phyloP scores from a whole-genome alignment of 2,329 filamentous ascomycete species.

The Nakataea oryzae region DNA sequence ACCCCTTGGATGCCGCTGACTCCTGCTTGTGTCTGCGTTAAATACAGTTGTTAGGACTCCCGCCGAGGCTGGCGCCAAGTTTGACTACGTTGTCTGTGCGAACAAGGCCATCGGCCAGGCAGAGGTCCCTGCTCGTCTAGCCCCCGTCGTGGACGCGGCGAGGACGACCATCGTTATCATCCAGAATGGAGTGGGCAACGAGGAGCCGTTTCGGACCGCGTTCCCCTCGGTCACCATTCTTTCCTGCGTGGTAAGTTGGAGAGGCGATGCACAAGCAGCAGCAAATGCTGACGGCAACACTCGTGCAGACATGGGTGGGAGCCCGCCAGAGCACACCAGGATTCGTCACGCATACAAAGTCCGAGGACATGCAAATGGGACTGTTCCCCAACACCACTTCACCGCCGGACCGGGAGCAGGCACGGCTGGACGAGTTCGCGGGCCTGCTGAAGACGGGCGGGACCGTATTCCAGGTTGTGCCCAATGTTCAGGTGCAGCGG shows the following conservation, averaged over 20 bases:
- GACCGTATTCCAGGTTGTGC: constrained; percentile 34
- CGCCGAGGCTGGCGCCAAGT: constrained; percentile 31
- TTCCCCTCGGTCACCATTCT: constrained; percentile 43
- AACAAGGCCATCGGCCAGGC: constrained; percentile 40
- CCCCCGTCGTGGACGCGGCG: constrained; percentile 21
- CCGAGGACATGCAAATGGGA: constrained; percentile 45
- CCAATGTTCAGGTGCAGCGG: constrained; percentile 43
- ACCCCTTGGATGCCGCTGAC: not conserved
- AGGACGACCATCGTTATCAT: constrained; percentile 45
- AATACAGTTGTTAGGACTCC: constrained; percentile 32
- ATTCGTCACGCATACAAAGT: constrained; percentile 35
- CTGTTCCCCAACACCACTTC: constrained; percentile 29
- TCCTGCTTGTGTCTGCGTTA: not conserved
- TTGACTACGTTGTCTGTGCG: constrained; percentile 46
- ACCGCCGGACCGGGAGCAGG: constrained; percentile 17
- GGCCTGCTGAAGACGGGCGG: constrained; percentile 26
- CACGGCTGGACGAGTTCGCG: constrained; percentile 28
- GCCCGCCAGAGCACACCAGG: constrained; percentile 38
- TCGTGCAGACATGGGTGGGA: constrained; percentile 36
- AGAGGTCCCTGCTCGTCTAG: constrained; percentile 20
- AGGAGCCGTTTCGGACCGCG: constrained; percentile 35
- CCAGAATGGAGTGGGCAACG: constrained; percentile 52
- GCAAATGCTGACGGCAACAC: not conserved
- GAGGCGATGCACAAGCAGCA: no score
- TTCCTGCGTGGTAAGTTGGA: constrained; percentile 37